Evolutionary conservation across 73 alveolate species (phyloP).

Genomic region (Tetrahymena malaccensis): DNA sequence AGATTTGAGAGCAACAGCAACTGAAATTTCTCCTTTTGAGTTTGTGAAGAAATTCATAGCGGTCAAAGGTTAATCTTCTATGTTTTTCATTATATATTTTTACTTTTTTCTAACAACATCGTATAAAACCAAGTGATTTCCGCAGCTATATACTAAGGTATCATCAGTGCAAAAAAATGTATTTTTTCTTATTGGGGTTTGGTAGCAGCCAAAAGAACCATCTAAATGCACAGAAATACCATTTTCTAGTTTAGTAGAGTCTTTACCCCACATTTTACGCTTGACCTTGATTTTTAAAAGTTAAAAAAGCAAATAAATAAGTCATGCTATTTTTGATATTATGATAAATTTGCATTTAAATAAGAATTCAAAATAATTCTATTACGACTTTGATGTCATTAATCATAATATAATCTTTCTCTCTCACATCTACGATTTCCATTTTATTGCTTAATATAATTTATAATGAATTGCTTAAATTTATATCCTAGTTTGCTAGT

Average conservation of each 20-base stretch:
- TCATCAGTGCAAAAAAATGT: slow-evolving; percentile 24
- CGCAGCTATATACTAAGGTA: slow-evolving; percentile 15
- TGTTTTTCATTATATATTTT: slow-evolving; percentile 21
- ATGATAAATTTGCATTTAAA: neutral
- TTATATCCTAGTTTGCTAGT: neutral
- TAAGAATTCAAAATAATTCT: neutral
- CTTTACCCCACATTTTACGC: neutral
- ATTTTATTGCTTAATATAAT: neutral
- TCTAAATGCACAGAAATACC: slow-evolving; percentile 29
- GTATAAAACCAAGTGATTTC: slow-evolving; percentile 26
- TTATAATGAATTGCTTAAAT: neutral
- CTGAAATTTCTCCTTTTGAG: neutral
- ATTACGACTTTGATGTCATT: neutral
- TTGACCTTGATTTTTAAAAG: neutral
- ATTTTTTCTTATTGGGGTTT: slow-evolving; percentile 21
- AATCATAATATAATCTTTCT: neutral
- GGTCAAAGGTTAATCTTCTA: slow-evolving; percentile 17
- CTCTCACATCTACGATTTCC: neutral
- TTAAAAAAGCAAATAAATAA: neutral
- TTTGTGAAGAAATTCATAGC: slow-evolving; percentile 8
- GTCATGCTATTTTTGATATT: too few species aligned
- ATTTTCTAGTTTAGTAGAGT: neutral
- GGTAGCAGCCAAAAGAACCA: slow-evolving; percentile 19
- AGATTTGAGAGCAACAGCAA: slow-evolving; percentile 16
- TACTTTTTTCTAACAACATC: slow-evolving; percentile 16